Percentiles rank a stretch among this genome's conserved stretches.
These are phyloP conservation scores for Bipolaris oryzae DNA, from an alignment of 2,329 filamentous ascomycete genomes.

Conservation along the genomic window DNA sequence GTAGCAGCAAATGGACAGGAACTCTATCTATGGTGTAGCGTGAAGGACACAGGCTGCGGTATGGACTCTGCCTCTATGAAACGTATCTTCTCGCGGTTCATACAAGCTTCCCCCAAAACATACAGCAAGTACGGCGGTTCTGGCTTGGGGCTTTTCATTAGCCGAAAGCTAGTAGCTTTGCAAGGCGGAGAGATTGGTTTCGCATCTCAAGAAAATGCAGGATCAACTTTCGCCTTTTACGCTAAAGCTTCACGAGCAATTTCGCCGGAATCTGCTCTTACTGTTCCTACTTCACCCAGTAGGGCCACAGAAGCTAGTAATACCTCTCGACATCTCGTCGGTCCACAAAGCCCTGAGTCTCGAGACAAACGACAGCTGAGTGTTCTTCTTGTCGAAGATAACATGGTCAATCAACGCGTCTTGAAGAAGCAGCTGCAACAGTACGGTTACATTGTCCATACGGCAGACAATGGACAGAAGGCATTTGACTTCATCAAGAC, in stretches of 20 bases:
- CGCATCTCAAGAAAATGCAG: conserved; percentile 21
- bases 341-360: background rate
- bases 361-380: background rate
- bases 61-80: conserved; percentile 7
- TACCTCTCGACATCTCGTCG: background rate
- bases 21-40: conserved; percentile 10
- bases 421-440: conserved; percentile 30
- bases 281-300: background rate
- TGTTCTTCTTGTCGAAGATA: conserved; percentile 39
- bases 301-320: background rate
- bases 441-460: conserved; percentile 26
- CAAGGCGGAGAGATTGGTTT: conserved; percentile 34
- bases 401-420: conserved; percentile 40
- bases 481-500: conserved; percentile 24
- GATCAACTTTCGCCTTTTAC: conserved; percentile 36
- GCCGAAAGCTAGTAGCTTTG: conserved; percentile 28
- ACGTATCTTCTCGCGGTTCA: conserved; percentile 31
- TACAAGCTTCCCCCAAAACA: conserved; percentile 31
- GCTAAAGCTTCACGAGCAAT: conserved; percentile 13
- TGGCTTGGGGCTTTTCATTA: conserved; percentile 30
- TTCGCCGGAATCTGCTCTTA: background rate
- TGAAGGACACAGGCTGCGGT: conserved; percentile 10
- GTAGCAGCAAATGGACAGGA: background rate
- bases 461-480: conserved; percentile 38
- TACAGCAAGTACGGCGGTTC: conserved; percentile 32